Conservation (phyloP, 2,329 filamentous ascomycete genomes). For the Trichoderma polysporum region DNA sequence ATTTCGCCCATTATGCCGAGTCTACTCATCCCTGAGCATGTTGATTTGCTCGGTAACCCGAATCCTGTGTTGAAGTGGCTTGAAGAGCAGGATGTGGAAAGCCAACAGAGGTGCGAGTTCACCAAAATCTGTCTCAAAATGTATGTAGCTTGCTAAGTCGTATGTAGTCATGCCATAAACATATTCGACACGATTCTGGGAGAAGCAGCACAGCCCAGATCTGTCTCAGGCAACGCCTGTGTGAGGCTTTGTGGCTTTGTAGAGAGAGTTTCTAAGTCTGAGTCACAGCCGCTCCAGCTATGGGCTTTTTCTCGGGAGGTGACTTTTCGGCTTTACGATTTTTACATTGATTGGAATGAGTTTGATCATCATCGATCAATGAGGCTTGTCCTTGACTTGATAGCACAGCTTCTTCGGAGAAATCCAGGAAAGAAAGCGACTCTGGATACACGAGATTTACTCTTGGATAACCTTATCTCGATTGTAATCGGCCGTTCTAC, state of each 20-base stretch:
- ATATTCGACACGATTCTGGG: slow-evolving; percentile 50
- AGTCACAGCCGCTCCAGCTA: slow-evolving; percentile 39
- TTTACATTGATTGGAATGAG: slow-evolving; percentile 67
- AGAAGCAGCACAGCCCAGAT: slow-evolving; percentile 53
- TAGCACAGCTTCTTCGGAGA: slow-evolving; percentile 50
- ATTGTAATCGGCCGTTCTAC: slow-evolving; percentile 61
- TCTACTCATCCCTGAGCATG: slow-evolving; percentile 29
- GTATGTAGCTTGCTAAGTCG: slow-evolving; percentile 15
- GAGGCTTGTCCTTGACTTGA: slow-evolving; percentile 60
- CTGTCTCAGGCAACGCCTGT: slow-evolving; percentile 56
- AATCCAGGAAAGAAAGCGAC: slow-evolving; percentile 47
- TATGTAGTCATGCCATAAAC: slow-evolving; percentile 35
- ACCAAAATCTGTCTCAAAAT: not conserved
- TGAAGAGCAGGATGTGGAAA: slow-evolving; percentile 38
- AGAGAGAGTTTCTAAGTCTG: slow-evolving; percentile 56
- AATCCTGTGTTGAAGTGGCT: slow-evolving; percentile 43
- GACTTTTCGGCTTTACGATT: slow-evolving; percentile 54
- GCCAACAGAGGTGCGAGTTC: slow-evolving; percentile 39
- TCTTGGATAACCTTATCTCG: slow-evolving; percentile 55
- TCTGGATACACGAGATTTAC: slow-evolving; percentile 41
- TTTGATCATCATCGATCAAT: slow-evolving; percentile 64
- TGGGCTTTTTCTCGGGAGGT: slow-evolving; percentile 55
- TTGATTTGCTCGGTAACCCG: slow-evolving; percentile 39
- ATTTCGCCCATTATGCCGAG: slow-evolving; percentile 22
- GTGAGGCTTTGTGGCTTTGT: slow-evolving; percentile 62